Base-by-base conservation (phyloP, 139 green algal genomes). In the Penium margaritaceum region DNA sequence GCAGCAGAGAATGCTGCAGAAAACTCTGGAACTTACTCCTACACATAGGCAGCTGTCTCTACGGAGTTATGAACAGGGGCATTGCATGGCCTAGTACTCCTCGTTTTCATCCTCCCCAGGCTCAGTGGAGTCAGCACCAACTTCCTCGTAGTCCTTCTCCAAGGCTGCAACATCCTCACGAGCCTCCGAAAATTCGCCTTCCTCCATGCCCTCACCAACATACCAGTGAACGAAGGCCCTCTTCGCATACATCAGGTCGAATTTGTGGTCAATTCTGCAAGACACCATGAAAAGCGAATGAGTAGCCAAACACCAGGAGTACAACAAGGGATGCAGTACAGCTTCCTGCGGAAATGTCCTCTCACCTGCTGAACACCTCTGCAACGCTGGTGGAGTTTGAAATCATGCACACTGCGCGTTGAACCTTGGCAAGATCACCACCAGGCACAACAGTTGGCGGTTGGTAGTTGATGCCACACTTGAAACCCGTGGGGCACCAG, bases 381-480 rank as follows among this genome's bases (percentile, higher is more conserved):
- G 93, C 92, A 76, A 98, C 96, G 82, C 90, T 91, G 33, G 94
- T 98, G 73, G 88, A 94, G 93, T 98, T 98, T 83, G 90, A 94
- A 84, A 98, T 98, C 94, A 98, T 98, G 92, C 94, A 98, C 81
- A 98, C 93, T 62, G 93, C 91, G 70, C 94, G 91, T 90, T 98
- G 91, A 71, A 98, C 93, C 92, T 98, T 98, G 82, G 94, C 94
- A 66, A 98, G 87, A 77, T 98, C 94, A 66, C 92, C 93, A 72
- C 92, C 93, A 9, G 91, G 91, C 54, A 97, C 94, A 84, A 97
- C 91, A 58, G 91, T 97, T 69, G 94, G 94, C 2, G 94, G 93
- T 91, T 98, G 93, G 92, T 96, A 97, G 92, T 98, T 98, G 90
- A 98, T 98, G 81, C 94, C 94, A 85, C 92, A 97, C 91, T 98